phyloP scores from a whole-genome alignment of 2,329 filamentous ascomycete genomes.

The Tolypocladium album region DNA sequence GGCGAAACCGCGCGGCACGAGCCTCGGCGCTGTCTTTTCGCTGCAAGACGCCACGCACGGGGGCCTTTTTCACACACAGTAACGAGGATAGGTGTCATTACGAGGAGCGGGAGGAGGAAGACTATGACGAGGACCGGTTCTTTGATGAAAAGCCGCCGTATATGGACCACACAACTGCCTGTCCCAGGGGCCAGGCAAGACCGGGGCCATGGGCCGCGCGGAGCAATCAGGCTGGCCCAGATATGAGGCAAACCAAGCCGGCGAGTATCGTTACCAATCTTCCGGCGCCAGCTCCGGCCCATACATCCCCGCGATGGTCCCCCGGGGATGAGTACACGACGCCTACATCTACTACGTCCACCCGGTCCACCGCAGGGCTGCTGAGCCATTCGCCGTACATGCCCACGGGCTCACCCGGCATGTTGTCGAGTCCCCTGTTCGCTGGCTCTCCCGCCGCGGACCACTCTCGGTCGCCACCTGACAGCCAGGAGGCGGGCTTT shows the following conservation, averaged over 20 bases:
- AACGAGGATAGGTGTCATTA: not conserved
- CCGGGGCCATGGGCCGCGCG: not conserved
- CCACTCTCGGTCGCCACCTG: not conserved
- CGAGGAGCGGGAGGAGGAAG: conserved; percentile 9
- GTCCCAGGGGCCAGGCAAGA: not conserved
- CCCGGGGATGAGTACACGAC: conserved; percentile 14
- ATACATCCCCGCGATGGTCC: conserved; percentile 4
- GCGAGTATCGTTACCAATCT: conserved; percentile 7
- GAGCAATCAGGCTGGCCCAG: not conserved
- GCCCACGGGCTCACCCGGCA: not conserved
- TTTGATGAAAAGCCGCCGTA: not conserved
- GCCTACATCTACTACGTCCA: conserved; percentile 21
- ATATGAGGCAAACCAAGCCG: not conserved
- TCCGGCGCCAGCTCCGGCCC: conserved; percentile 6
- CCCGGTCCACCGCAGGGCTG: conserved; percentile 22
- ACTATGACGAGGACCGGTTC: not conserved
- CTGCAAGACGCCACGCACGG: conserved; percentile 28
- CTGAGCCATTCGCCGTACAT: conserved; percentile 8
- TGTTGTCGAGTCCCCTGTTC: not conserved
- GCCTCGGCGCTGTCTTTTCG: conserved; percentile 39
- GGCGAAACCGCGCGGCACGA: conserved; percentile 19
- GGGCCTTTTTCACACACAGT: not conserved
- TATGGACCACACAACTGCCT: not conserved
- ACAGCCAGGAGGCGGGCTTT: not conserved
- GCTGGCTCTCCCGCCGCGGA: not conserved